Evolutionary conservation across 2,329 filamentous ascomycete genomes (phyloP).

Genomic region (Neofusicoccum cordaticola): DNA sequence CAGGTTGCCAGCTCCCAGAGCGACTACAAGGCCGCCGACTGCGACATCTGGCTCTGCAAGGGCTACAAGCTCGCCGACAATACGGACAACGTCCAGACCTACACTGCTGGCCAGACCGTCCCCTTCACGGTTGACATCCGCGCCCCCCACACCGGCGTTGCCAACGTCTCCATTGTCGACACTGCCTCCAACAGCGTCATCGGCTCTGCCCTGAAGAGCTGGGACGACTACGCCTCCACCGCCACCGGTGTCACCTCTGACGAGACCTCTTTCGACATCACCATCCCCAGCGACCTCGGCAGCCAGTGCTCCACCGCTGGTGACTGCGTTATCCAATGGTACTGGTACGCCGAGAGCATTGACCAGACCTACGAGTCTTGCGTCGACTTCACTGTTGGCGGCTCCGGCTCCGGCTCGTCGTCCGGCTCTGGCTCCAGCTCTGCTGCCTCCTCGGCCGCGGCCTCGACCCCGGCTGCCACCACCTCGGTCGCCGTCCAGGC

Average conservation of each 20-base stretch:
- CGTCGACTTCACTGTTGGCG: slow-evolving; percentile 55
- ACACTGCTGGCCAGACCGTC: slow-evolving; percentile 50
- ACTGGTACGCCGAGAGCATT: slow-evolving; percentile 56
- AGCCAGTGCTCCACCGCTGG: slow-evolving; percentile 49
- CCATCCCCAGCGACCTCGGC: slow-evolving; percentile 51
- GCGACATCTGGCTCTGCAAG: slow-evolving; percentile 57
- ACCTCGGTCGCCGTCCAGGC: background rate
- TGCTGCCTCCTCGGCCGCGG: background rate
- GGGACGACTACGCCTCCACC: slow-evolving; percentile 55
- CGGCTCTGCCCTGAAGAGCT: slow-evolving; percentile 53
- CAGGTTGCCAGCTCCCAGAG: slow-evolving; percentile 48
- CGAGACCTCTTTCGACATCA: slow-evolving; percentile 53
- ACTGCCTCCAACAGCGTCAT: slow-evolving; percentile 53
- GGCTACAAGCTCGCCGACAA: slow-evolving; percentile 58
- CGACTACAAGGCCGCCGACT: slow-evolving; percentile 49
- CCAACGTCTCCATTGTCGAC: slow-evolving; percentile 60
- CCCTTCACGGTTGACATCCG: slow-evolving; percentile 47
- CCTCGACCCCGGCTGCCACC: background rate
- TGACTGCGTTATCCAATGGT: slow-evolving; percentile 60
- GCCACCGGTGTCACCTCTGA: slow-evolving; percentile 41
- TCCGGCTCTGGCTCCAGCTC: slow-evolving; percentile 14
- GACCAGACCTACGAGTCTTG: slow-evolving; percentile 64
- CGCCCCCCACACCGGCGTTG: slow-evolving; percentile 54
- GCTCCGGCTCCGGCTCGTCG: slow-evolving; percentile 28
- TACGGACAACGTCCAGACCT: slow-evolving; percentile 51